Evolutionary conservation across 108 stramenopile species (phyloP).

Genomic region (Stephanodiscus minutulus): DNA sequence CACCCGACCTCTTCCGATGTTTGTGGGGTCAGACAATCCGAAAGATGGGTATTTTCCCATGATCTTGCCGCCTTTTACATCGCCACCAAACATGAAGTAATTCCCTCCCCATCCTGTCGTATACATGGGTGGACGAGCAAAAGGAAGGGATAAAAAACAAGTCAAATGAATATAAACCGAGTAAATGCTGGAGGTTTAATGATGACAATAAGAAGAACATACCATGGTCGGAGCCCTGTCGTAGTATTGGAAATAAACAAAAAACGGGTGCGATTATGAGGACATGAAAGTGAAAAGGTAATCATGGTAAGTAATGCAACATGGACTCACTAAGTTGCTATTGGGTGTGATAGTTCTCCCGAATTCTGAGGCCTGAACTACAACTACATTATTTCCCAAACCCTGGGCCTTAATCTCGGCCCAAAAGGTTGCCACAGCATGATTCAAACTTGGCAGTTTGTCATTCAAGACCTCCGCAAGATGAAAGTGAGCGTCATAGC

Average conservation of each 20-base stretch:
- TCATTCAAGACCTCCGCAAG: constrained; percentile 28
- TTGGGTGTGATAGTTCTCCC: constrained; percentile 68
- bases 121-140: background rate
- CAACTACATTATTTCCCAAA: constrained; percentile 32
- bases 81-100: constrained; percentile 51
- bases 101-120: constrained; percentile 57
- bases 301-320: too few relatives aligned
- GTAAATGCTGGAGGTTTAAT: background rate
- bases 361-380: constrained; percentile 65
- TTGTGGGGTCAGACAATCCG: background rate
- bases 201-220: background rate
- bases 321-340: constrained; percentile 11
- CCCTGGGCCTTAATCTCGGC: constrained; percentile 54
- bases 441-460: constrained; percentile 31
- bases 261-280: background rate
- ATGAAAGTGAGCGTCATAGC: constrained; percentile 64
- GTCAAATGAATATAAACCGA: background rate
- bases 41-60: constrained; percentile 50
- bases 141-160: background rate
- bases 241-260: background rate
- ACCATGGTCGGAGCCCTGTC: constrained; percentile 72
- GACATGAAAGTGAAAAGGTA: too few relatives aligned
- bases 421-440: constrained; percentile 38
- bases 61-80: constrained; percentile 46
- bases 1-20: constrained; percentile 54